Evolutionary conservation across 2,329 filamentous ascomycete genomes (phyloP).

Genomic region (Epicoccum nigrum): DNA sequence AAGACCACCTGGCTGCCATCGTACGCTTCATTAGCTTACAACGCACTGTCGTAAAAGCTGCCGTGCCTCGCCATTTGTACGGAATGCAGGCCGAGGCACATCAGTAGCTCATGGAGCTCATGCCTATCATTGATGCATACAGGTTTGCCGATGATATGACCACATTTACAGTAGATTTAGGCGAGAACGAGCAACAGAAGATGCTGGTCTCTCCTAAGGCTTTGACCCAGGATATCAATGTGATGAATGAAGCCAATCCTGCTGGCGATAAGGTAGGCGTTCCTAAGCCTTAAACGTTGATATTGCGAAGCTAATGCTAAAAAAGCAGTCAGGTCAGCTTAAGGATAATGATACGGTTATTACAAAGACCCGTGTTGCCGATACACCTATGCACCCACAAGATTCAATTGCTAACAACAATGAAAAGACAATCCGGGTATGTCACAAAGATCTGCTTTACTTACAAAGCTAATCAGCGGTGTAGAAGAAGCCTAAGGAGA

Average conservation of each 20-base stretch:
- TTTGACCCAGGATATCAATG: neutral
- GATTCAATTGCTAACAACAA: no score
- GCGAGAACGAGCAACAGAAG: neutral
- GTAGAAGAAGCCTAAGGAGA: no score
- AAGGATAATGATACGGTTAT: no score
- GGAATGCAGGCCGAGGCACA: neutral
- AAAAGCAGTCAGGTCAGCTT: no score
- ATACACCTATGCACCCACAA: no score
- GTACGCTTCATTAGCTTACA: neutral
- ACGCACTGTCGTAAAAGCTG: neutral
- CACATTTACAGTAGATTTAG: neutral
- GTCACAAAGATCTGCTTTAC: no score
- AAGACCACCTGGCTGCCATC: neutral
- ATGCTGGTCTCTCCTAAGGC: neutral
- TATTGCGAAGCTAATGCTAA: no score
- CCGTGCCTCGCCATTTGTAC: neutral
- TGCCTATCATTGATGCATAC: neutral
- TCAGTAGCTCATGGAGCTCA: neutral
- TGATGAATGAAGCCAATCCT: neutral
- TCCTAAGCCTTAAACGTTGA: neutral
- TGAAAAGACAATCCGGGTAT: no score
- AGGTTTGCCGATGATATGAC: neutral
- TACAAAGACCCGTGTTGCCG: no score
- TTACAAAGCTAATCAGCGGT: no score
- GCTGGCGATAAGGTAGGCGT: neutral